Conservation (phyloP, 2,329 filamentous ascomycete species). For the Xylaria sp. region DNA sequence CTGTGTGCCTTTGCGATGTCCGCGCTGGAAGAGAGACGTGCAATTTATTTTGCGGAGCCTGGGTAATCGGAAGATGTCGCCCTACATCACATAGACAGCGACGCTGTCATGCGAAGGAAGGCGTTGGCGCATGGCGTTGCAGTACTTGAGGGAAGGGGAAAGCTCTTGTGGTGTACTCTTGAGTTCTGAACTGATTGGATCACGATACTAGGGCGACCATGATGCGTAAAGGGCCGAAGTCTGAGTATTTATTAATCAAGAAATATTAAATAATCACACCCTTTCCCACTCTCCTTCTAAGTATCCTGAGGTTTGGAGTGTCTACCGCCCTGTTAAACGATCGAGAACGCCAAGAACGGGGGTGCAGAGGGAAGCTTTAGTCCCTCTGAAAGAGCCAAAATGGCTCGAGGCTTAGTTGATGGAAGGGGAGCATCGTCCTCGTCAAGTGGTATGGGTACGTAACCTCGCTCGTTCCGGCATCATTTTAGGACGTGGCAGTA, state of each 20-base stretch:
- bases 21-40: background rate
- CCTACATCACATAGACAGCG: background rate
- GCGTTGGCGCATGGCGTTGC: background rate
- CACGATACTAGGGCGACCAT: background rate
- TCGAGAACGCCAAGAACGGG: background rate
- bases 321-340: background rate
- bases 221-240: background rate
- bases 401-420: conserved; percentile 3
- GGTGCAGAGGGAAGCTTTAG: background rate
- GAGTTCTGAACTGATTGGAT: background rate
- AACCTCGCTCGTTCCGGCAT: background rate
- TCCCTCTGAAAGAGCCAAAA: background rate
- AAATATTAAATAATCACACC: background rate
- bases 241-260: no score
- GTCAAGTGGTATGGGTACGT: conserved; percentile 5
- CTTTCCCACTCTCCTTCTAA: no score
- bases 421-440: background rate
- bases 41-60: conserved; percentile 27
- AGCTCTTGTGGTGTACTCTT: background rate
- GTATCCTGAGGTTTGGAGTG: background rate
- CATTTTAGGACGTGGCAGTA: background rate
- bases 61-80: conserved; percentile 23
- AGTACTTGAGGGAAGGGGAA: background rate
- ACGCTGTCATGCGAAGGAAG: background rate
- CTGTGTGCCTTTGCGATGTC: background rate